phyloP scores from a whole-genome alignment of 768 basidiomycete species.

The Mycena pura region DNA sequence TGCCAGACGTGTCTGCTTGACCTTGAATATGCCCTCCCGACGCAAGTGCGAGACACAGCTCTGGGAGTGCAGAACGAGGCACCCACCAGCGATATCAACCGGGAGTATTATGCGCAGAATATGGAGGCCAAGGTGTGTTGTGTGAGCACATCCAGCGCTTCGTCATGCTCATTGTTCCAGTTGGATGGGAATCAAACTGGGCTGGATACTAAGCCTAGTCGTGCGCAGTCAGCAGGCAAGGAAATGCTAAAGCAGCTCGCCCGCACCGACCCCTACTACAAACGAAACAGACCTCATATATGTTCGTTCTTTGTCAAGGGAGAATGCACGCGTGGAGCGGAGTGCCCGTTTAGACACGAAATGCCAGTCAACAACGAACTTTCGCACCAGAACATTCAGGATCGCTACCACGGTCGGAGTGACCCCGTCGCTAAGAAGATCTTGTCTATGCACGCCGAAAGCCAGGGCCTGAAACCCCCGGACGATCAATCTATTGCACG shows the following conservation, averaged over 20 bases:
- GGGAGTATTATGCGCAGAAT: slow-evolving; percentile 94
- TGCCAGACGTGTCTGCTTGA: slow-evolving; percentile 98
- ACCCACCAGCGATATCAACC: slow-evolving; percentile 96
- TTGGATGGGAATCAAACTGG: slow-evolving; percentile 75
- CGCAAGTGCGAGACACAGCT: slow-evolving; percentile 97
- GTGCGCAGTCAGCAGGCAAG: slow-evolving; percentile 82
- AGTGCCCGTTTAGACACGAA: slow-evolving; percentile 98
- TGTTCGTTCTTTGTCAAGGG: slow-evolving; percentile 98
- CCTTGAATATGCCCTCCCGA: slow-evolving; percentile 94
- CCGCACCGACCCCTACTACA: slow-evolving; percentile 95
- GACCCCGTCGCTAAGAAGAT: slow-evolving; percentile 97
- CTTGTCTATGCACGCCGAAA: slow-evolving; percentile 77
- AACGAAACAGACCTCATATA: slow-evolving; percentile 91
- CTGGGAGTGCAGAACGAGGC: slow-evolving; percentile 85
- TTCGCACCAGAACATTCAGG: slow-evolving; percentile 91
- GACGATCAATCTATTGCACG: slow-evolving; percentile 87
- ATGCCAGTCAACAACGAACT: slow-evolving; percentile 82
- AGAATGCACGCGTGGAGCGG: slow-evolving; percentile 87
- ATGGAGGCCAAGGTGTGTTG: slow-evolving; percentile 79
- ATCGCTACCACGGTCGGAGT: slow-evolving; percentile 90
- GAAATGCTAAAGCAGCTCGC: slow-evolving; percentile 97
- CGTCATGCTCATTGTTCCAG: slow-evolving; percentile 43
- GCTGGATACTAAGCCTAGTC: slow-evolving; percentile 62
- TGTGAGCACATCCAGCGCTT: background rate
- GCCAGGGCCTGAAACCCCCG: slow-evolving; percentile 85